Conservation (phyloP, 352 stramenopile species). For the Globisporangium paddicum region DNA sequence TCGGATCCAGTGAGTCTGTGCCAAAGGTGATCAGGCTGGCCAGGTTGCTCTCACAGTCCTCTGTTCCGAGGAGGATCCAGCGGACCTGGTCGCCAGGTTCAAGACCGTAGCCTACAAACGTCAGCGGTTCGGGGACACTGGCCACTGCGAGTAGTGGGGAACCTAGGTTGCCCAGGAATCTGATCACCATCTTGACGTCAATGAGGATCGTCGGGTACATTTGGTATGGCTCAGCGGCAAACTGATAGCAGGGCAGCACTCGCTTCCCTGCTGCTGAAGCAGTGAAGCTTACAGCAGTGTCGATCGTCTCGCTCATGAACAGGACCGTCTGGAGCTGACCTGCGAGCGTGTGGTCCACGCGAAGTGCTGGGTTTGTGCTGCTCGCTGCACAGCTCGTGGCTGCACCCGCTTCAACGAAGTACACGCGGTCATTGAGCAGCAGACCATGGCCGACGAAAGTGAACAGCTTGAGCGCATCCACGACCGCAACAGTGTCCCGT, state of each 20-base stretch:
- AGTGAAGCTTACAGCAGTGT: constrained; percentile 36
- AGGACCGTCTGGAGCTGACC: constrained; percentile 27
- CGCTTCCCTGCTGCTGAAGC: constrained; percentile 25
- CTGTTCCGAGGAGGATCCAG: constrained; percentile 42
- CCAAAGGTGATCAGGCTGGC: constrained; percentile 24
- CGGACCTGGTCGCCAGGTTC: constrained; percentile 37
- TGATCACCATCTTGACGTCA: constrained; percentile 50
- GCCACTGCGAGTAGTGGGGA: constrained; percentile 48
- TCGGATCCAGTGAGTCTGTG: constrained; percentile 14
- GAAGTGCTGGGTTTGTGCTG: constrained; percentile 21
- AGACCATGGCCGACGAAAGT: constrained; percentile 46
- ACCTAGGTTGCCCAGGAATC: constrained; percentile 36
- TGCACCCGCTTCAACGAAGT: constrained; percentile 42
- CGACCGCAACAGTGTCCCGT: constrained; percentile 37
- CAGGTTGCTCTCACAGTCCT: constrained; percentile 54
- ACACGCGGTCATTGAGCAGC: constrained; percentile 45
- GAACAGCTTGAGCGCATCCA: constrained; percentile 47
- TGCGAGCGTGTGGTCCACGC: constrained; percentile 27
- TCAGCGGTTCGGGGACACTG: constrained; percentile 49
- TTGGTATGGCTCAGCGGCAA: constrained; percentile 51
- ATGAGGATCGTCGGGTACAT: constrained; percentile 41
- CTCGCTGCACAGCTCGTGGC: constrained; percentile 33
- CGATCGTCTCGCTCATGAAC: constrained; percentile 25
- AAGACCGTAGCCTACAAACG: constrained; percentile 47
- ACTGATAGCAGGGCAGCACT: constrained; percentile 54